Conservation (phyloP, 176 grass and related monocot genomes). For the bread wheat (Triticum aestivum) region DNA sequence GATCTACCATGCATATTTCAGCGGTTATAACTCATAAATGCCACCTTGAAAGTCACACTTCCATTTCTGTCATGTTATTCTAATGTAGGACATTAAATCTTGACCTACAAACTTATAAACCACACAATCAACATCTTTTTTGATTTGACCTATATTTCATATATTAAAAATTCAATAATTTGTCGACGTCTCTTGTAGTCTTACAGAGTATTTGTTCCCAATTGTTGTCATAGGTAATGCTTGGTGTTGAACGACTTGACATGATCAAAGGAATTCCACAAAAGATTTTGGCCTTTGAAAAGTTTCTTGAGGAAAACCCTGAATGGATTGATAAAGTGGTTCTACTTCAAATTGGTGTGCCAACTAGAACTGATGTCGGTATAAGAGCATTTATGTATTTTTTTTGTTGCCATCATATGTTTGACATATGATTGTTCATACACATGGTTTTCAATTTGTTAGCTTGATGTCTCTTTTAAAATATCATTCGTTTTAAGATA, state of each 20-base stretch:
- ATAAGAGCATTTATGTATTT: no score
- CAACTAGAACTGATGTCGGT: constrained; percentile 64
- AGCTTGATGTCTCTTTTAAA: no score
- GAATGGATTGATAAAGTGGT: constrained; percentile 62
- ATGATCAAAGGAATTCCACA: constrained; percentile 99
- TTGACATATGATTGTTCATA: no score
- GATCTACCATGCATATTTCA: background rate
- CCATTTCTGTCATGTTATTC: background rate
- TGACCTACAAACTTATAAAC: no score
- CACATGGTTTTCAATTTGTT: no score
- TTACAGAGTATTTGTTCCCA: constrained; percentile 18
- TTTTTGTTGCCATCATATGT: no score
- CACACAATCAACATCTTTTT: no score
- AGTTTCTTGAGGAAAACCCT: constrained; percentile 93
- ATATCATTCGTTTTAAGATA: no score
- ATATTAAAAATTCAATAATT: no score
- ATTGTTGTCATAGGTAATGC: constrained; percentile 74
- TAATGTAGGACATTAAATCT: background rate
- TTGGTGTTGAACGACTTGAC: constrained; percentile 95
- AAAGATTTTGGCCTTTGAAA: constrained; percentile 99
- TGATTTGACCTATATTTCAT: no score
- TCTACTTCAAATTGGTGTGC: constrained; percentile 92
- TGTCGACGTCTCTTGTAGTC: background rate
- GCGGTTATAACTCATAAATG: background rate
- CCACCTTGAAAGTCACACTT: background rate